phyloP scores from a whole-genome alignment of 2,329 filamentous ascomycete species.

The Fulvia fulva region DNA sequence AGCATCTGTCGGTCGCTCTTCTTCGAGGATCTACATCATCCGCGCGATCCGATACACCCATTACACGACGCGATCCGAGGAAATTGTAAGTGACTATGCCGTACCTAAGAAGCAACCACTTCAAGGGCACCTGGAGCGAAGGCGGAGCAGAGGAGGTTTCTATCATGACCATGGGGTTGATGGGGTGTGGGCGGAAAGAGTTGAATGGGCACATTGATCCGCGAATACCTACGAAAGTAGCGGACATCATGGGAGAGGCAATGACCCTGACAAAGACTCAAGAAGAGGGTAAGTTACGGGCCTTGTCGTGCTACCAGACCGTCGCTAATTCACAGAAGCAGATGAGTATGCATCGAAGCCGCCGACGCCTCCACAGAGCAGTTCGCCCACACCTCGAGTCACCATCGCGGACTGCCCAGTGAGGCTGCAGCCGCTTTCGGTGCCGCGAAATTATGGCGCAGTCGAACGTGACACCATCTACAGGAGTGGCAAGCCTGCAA shows the following conservation, averaged over 20 bases:
- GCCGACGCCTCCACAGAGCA: conserved; percentile 25
- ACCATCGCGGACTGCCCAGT: conserved; percentile 25
- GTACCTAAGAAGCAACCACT: conserved; percentile 1
- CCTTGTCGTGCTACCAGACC: no score
- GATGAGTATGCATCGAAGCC: conserved; percentile 18
- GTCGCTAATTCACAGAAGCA: neutral
- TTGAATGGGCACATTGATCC: conserved; percentile 1
- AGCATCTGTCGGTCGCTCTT: neutral
- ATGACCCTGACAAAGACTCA: neutral
- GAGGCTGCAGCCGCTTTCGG: conserved; percentile 38
- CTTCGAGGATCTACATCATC: neutral
- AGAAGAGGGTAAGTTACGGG: neutral
- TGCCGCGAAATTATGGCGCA: conserved; percentile 72
- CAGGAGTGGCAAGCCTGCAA: conserved; percentile 73
- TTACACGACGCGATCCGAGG: neutral
- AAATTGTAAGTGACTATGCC: neutral
- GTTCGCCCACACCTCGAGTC: conserved; percentile 19
- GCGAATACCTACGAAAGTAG: neutral
- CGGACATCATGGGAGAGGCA: neutral
- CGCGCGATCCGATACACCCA: neutral
- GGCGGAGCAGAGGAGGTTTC: neutral
- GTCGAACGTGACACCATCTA: conserved; percentile 71
- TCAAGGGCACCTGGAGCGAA: conserved; percentile 3
- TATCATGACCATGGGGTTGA: neutral
- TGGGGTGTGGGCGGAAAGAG: neutral